Evolutionary conservation across 768 basidiomycete genomes (phyloP).

Genomic region (Termitomyces sp.): DNA sequence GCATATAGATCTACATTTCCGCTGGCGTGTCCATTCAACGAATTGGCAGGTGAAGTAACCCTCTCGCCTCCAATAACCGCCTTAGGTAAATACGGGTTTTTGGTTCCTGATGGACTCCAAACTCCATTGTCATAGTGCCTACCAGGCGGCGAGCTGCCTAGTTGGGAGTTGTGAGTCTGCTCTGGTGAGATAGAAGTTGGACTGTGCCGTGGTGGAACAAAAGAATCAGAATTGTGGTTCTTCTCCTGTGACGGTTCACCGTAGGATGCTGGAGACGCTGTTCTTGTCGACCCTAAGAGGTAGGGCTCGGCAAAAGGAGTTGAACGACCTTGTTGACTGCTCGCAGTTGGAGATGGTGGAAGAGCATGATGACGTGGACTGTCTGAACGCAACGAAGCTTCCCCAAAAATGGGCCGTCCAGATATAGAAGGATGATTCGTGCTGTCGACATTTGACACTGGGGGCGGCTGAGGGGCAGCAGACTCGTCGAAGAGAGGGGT

Average conservation of each 20-base stretch:
- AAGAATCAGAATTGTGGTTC: background rate
- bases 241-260: constrained; percentile 1
- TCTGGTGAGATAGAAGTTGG: background rate
- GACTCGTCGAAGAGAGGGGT: background rate
- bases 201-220: background rate
- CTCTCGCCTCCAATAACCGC: constrained; percentile 4
- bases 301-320: constrained; percentile 6
- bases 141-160: constrained; percentile 5
- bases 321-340: background rate
- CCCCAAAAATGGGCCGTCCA: background rate
- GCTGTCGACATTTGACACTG: background rate
- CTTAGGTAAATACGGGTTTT: constrained; percentile 7
- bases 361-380: constrained; percentile 9
- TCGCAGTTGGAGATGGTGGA: constrained; percentile 11
- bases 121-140: background rate
- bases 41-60: constrained; percentile 2
- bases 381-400: background rate
- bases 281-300: constrained; percentile 1
- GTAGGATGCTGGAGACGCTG: constrained; percentile 6
- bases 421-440: background rate
- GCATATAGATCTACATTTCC: constrained; percentile 30
- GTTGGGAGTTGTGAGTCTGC: constrained; percentile 3
- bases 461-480: background rate
- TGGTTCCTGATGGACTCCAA: background rate
- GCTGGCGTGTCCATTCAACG: constrained; percentile 4